These are phyloP conservation scores for Septoria petroselini DNA, from an alignment of 2,329 filamentous ascomycete genomes.

Conservation along the genomic window DNA sequence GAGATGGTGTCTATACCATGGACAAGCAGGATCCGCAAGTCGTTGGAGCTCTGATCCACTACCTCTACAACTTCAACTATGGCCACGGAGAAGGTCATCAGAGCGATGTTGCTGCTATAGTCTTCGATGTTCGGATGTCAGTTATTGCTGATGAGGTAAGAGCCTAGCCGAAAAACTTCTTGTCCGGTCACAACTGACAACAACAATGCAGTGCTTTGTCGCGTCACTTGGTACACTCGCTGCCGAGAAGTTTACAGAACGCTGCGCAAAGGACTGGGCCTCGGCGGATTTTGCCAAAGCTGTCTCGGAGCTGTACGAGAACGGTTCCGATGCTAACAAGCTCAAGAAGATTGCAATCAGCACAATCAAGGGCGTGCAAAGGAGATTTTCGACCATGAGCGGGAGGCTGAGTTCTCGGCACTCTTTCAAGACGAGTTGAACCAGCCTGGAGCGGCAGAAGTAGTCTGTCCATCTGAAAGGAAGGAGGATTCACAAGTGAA, in stretches of 20 bases:
- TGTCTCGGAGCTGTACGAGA: constrained; percentile 2
- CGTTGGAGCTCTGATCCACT: constrained; percentile 2
- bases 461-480: too few species aligned
- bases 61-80: constrained; percentile 7
- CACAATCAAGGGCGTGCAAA: background rate
- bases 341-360: constrained; percentile 2
- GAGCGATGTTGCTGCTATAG: background rate
- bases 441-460: too few species aligned
- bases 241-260: constrained; percentile 31
- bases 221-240: constrained; percentile 34
- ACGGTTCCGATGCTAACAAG: background rate
- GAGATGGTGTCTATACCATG: background rate
- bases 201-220: constrained; percentile 30
- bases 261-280: background rate
- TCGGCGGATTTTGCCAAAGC: constrained; percentile 6
- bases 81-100: background rate
- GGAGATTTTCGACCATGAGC: background rate
- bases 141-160: constrained; percentile 36
- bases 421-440: too few species aligned
- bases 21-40: constrained; percentile 4
- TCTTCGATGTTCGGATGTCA: constrained; percentile 24
- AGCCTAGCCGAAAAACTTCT: too few species aligned
- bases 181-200: too few species aligned
- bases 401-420: background rate
- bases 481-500: too few species aligned